Evolutionary conservation across 2,329 filamentous ascomycete genomes (phyloP), one percentile per base, ranked within the genome.

Genomic region (Fusarium palustre): DNA sequence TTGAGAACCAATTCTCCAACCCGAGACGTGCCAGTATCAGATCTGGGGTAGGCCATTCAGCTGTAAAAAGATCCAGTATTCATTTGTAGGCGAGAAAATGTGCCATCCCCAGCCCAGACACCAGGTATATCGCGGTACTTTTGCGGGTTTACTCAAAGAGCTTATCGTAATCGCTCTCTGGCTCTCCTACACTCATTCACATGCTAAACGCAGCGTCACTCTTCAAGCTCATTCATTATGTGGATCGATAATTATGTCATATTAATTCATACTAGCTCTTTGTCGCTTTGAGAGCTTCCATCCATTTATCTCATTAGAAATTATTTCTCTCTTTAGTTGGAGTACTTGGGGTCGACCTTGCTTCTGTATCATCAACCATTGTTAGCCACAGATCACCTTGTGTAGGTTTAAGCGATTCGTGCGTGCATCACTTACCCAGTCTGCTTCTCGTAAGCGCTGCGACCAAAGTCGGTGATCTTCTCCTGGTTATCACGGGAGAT

Each of bases 381-480:
- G 42, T 72, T 20, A 68, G 64, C 43, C 49, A 56, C 43, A 34
- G 25, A 3, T 31, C n/a, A n/a, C n/a, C 6, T 9, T 8, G 28
- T 22, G 11, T 22, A 22, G 24, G n/a, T 30, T n/a, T 15, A 30
- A 36, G 30, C 28, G n/a, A 22, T 12, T 22, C 1, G n/a, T 3
- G 11, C 5, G 11, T n/a, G 22, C 22, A 9, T 42, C 33, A 65
- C 78, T 64, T 72, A 81, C 80, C 80, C 80, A 50, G 80, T 74
- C 4, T 60, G 38, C 74, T 80, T 81, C 68, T 81, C 80, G 20
- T 76, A 81, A 24, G 72, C 59, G 34, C 20, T 38, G 45, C 80
- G 80, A 9, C 70, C 76, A n/a, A 68, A 73, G 50, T 81, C 80
- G 52, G 78, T 79, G 30, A 80, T 77, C 77, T 81, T 81, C 74